A percentile compares a stretch with the other conserved stretches of the same genome.
Evolutionary conservation across 441 rosid species (phyloP).

Genomic region (Gossypium davidsonii): DNA sequence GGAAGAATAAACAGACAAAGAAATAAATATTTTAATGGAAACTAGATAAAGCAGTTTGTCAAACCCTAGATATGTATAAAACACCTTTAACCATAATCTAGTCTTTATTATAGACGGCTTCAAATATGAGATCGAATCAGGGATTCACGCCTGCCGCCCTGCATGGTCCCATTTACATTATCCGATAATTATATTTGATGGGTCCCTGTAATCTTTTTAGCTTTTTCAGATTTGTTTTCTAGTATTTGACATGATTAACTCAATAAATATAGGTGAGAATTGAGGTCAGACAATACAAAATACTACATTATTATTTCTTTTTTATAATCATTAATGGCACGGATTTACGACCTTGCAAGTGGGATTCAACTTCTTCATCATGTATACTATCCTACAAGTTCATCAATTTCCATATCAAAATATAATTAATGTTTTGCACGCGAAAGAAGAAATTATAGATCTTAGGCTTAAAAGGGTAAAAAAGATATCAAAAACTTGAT

Average conservation of each 20-base stretch:
- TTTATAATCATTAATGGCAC: neutral
- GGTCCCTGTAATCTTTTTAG: slow-evolving; percentile 28
- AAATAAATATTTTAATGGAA: neutral
- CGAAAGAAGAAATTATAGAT: neutral
- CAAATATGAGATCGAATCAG: slow-evolving; percentile 5
- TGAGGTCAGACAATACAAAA: neutral
- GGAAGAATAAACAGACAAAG: neutral
- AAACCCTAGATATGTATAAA: neutral
- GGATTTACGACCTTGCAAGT: neutral
- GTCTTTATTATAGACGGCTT: neutral
- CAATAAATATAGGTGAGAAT: neutral
- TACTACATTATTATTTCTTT: too few relatives aligned
- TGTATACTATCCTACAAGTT: too few relatives aligned
- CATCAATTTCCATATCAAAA: neutral
- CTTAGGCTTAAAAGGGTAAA: too few relatives aligned
- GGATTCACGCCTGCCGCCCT: slow-evolving; percentile 4
- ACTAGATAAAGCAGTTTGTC: slow-evolving; percentile 11
- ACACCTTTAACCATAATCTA: neutral
- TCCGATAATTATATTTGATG: slow-evolving; percentile 23
- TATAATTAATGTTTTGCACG: neutral
- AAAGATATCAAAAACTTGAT: too few relatives aligned
- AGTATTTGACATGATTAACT: neutral
- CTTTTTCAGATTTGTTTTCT: slow-evolving; percentile 14
- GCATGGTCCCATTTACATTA: neutral
- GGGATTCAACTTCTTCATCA: neutral